Conservation (phyloP, 768 basidiomycete genomes). For the Saitozyma podzolica region DNA sequence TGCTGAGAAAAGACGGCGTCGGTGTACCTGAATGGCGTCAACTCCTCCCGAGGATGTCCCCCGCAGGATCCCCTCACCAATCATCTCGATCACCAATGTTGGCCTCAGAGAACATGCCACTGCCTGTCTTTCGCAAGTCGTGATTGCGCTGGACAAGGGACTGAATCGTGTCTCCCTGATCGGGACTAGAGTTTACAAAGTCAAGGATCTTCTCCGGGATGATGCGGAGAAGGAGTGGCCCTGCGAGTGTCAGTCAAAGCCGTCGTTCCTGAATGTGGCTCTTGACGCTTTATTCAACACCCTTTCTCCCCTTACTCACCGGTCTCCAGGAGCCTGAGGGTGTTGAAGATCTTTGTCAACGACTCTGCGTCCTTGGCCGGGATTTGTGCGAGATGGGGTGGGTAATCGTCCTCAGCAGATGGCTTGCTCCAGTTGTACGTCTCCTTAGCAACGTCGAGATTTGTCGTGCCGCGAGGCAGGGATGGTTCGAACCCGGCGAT, state of each 20-base stretch:
- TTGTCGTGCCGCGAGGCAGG: background rate
- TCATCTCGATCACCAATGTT: slow-evolving; percentile 2
- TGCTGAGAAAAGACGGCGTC: background rate
- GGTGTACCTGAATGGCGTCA: slow-evolving; percentile 3
- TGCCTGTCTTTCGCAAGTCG: background rate
- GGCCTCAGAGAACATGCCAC: background rate
- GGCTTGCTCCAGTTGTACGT: background rate
- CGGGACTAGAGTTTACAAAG: background rate
- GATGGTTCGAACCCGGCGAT: background rate
- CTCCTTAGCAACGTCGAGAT: background rate
- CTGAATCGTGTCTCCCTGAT: background rate
- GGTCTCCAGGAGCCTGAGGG: background rate
- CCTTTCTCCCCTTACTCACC: no score
- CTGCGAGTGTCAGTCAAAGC: background rate
- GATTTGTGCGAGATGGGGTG: background rate
- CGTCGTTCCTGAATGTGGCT: background rate
- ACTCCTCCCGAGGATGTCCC: no score
- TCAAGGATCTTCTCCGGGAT: slow-evolving; percentile 1
- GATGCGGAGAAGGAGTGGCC: background rate
- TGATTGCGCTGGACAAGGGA: background rate
- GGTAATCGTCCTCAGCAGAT: slow-evolving; percentile 1
- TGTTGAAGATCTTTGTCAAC: background rate
- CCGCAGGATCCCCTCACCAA: background rate
- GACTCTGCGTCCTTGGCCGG: background rate
- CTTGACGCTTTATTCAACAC: no score